Conservation (phyloP, 164 flowering plant genomes). For the Amborella trichopoda region DNA sequence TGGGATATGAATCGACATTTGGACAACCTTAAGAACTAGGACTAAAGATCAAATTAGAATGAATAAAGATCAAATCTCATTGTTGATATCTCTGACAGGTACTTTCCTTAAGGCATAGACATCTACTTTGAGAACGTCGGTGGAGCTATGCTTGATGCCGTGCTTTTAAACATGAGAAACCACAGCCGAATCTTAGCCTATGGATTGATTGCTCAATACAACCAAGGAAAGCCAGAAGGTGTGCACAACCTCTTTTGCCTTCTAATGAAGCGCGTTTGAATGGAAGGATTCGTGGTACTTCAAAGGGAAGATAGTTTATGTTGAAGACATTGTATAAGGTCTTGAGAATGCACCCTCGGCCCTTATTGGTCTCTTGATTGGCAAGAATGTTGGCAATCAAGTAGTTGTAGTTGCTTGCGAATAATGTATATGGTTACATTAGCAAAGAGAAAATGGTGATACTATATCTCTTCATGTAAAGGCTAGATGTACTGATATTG, state of each 20-base stretch:
- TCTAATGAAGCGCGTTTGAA: slow-evolving; percentile 14
- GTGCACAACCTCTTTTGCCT: slow-evolving; percentile 15
- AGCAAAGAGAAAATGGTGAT: too few relatives aligned
- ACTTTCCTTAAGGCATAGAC: slow-evolving; percentile 23
- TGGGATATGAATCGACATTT: too few relatives aligned
- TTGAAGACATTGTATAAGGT: slow-evolving; percentile 21
- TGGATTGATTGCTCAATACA: slow-evolving; percentile 33
- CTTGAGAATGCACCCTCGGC: slow-evolving; percentile 19
- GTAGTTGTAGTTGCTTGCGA: slow-evolving; percentile 15
- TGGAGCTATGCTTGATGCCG: slow-evolving; percentile 37
- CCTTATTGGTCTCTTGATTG: slow-evolving; percentile 13
- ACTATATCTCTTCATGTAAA: too few relatives aligned
- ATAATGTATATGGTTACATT: too few relatives aligned
- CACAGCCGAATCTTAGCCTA: slow-evolving; percentile 18
- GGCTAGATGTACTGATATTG: too few relatives aligned
- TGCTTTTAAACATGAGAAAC: slow-evolving; percentile 22
- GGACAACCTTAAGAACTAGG: too few relatives aligned
- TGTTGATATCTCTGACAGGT: slow-evolving; percentile 9
- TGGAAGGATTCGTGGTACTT: slow-evolving; percentile 21
- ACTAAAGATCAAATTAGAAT: too few relatives aligned
- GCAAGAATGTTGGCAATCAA: slow-evolving; percentile 22
- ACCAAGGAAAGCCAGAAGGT: slow-evolving; percentile 20
- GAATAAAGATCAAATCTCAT: too few relatives aligned
- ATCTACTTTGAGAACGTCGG: slow-evolving; percentile 32
- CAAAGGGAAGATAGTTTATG: slow-evolving; percentile 19